These are phyloP conservation scores for Pythium chondricola DNA, from an alignment of 352 stramenopile species.

Conservation along the genomic window DNA sequence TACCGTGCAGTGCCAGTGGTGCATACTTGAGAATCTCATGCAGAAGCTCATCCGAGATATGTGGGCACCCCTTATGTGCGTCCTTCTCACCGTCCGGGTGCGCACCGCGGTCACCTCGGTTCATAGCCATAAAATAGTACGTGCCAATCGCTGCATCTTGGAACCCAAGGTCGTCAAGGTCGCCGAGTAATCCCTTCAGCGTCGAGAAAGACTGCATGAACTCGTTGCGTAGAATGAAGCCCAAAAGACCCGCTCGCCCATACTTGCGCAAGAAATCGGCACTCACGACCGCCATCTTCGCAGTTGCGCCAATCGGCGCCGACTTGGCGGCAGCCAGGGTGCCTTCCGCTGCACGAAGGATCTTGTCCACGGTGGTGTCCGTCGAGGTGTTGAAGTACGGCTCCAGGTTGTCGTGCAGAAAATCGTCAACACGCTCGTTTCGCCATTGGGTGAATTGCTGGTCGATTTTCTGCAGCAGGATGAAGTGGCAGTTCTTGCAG, in stretches of 20 bases:
- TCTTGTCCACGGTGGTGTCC: constrained; percentile 82
- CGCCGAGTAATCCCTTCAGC: constrained; percentile 68
- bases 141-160: constrained; percentile 81
- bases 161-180: constrained; percentile 75
- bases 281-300: constrained; percentile 81
- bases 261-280: constrained; percentile 85
- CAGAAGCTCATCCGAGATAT: constrained; percentile 66
- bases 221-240: constrained; percentile 82
- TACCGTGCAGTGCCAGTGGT: constrained; percentile 70
- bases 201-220: constrained; percentile 88
- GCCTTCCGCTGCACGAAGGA: constrained; percentile 70
- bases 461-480: constrained; percentile 72
- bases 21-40: constrained; percentile 68
- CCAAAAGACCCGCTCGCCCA: constrained; percentile 62
- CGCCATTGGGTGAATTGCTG: constrained; percentile 76
- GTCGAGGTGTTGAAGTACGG: constrained; percentile 74
- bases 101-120: constrained; percentile 69
- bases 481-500: constrained; percentile 62
- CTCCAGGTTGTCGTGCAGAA: constrained; percentile 51
- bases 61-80: constrained; percentile 42
- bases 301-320: constrained; percentile 69
- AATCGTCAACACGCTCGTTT: constrained; percentile 75
- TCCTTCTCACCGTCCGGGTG: constrained; percentile 58
- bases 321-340: constrained; percentile 74
- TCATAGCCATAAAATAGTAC: constrained; percentile 89